These are phyloP conservation scores for Plasmodium cynomolgi DNA, from an alignment of 169 alveolate genomes.

Conservation along the genomic window DNA sequence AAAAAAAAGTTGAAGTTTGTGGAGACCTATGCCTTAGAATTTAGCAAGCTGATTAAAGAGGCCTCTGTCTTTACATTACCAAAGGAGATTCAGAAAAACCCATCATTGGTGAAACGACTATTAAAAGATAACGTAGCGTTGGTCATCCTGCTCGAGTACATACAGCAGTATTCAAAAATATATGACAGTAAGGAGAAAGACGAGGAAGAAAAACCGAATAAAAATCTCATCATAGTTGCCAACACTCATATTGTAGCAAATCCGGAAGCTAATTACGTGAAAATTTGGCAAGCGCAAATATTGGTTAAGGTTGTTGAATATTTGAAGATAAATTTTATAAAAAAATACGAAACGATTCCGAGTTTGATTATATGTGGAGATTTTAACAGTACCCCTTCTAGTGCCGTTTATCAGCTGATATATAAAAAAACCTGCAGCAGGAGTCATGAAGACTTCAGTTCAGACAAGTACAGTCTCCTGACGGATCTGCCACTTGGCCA, in stretches of 20 bases:
- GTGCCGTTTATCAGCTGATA: slow-evolving; percentile 84
- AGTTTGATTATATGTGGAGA: slow-evolving; percentile 84
- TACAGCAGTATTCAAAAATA: slow-evolving; percentile 44
- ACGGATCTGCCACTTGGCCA: slow-evolving; percentile 80
- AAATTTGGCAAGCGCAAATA: slow-evolving; percentile 86
- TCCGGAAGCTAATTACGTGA: slow-evolving; percentile 84
- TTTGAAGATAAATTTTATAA: slow-evolving; percentile 74
- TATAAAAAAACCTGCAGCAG: slow-evolving; percentile 81
- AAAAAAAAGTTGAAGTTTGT: slow-evolving; percentile 78
- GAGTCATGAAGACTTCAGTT: slow-evolving; percentile 79
- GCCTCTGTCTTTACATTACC: slow-evolving; percentile 81
- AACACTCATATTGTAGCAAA: slow-evolving; percentile 85
- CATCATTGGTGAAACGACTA: slow-evolving; percentile 77
- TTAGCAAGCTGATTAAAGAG: slow-evolving; percentile 81
- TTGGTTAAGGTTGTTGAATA: slow-evolving; percentile 80
- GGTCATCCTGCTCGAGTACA: slow-evolving; percentile 77
- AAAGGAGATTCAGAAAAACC: slow-evolving; percentile 80
- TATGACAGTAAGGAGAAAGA: slow-evolving; percentile 25
- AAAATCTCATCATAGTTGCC: slow-evolving; percentile 79
- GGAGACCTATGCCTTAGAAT: slow-evolving; percentile 83
- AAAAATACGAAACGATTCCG: slow-evolving; percentile 78
- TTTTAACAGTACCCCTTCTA: slow-evolving; percentile 84
- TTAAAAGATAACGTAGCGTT: slow-evolving; percentile 87
- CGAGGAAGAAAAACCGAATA: neutral
- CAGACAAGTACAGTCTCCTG: slow-evolving; percentile 77